phyloP scores from a whole-genome alignment of 176 grass and related monocot species.

The Musa troglodytarum region DNA sequence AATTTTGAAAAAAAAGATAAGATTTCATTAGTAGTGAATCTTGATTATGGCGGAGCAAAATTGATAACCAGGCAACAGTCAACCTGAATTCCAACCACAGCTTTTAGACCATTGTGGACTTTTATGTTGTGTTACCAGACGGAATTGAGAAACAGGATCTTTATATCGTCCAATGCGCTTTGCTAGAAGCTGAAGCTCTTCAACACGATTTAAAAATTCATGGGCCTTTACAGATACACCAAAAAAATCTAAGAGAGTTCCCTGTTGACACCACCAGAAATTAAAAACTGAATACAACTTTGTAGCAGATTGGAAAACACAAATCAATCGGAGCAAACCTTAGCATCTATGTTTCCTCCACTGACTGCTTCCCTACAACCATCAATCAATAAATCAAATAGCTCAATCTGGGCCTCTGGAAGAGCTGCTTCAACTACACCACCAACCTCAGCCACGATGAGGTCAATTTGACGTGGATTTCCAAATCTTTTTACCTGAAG shows the following conservation, averaged over 20 bases:
- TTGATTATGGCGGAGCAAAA: constrained; percentile 6
- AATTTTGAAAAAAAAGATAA: constrained; percentile 24
- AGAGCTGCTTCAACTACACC: constrained; percentile 59
- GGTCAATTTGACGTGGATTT: constrained; percentile 67
- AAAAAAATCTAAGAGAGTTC: constrained; percentile 95
- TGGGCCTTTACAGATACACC: constrained; percentile 86
- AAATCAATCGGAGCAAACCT: constrained; percentile 34
- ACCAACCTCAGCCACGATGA: constrained; percentile 79
- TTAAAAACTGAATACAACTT: constrained; percentile 7
- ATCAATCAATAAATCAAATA: constrained; percentile 81
- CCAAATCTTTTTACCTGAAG: constrained; percentile 91
- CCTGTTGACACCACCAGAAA: constrained; percentile 36
- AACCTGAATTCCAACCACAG: constrained; percentile 88
- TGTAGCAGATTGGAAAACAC: neutral
- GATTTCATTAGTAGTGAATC: constrained; percentile 4
- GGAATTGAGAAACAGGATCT: constrained; percentile 92
- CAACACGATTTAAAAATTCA: constrained; percentile 72
- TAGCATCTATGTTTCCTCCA: constrained; percentile 65
- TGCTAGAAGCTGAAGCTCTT: constrained; percentile 92
- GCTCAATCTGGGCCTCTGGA: constrained; percentile 66
- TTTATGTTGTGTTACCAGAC: constrained; percentile 84
- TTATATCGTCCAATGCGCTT: constrained; percentile 89
- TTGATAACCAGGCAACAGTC: constrained; percentile 33
- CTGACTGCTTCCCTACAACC: constrained; percentile 86
- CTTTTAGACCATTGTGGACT: constrained; percentile 97